Evolutionary conservation across 805 yeast genomes (phyloP), one percentile per base, ranked within the genome.

Genomic region (Yamadazyma sp.): DNA sequence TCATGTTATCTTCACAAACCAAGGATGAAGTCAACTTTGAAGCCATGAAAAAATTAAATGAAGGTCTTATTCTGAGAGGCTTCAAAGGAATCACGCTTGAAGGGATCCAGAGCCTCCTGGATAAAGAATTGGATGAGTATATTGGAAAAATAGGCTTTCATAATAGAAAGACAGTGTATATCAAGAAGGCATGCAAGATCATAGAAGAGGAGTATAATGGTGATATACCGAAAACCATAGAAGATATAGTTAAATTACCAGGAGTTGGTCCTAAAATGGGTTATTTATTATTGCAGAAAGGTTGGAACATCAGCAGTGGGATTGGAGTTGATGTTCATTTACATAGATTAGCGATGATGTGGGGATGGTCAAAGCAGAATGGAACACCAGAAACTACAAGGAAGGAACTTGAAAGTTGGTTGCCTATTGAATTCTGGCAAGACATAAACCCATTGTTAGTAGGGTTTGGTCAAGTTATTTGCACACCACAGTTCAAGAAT

Each of bases 181-280:
- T 89, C 38, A 80, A 79, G 48, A 63, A 69, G 46, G 68, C 93
- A 1, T 74, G 83, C 6, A 64, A 62, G 33, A 62, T 83, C 4
- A 45, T 88, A 7, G 47, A 51, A 3, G 72, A 69, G 1, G 50
- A 70, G 14, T 78, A 69, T 52, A 62, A 65, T 8, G 78, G 79
- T 6, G 96, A 88, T 45, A 71, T 91, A 3, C 98, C 98, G 0
- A 58, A 71, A 39, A 70, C 80, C 2, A 69, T 84, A 7, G 78
- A 73, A 5, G 89, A 81, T 1, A 68, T 89, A 33, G 68, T 75
- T 4, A 57, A 73, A 0, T 62, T 89, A 21, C 96, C 96, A 0
- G 98, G 98, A 0, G 95, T 89, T 3, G 98, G 98, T 0, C 96
- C 96, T 7, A 89, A 89, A 55, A 89, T 89, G 98, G 95, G 94